Base-by-base conservation (phyloP, 805 yeast genomes). In the Pichia nakasei region DNA sequence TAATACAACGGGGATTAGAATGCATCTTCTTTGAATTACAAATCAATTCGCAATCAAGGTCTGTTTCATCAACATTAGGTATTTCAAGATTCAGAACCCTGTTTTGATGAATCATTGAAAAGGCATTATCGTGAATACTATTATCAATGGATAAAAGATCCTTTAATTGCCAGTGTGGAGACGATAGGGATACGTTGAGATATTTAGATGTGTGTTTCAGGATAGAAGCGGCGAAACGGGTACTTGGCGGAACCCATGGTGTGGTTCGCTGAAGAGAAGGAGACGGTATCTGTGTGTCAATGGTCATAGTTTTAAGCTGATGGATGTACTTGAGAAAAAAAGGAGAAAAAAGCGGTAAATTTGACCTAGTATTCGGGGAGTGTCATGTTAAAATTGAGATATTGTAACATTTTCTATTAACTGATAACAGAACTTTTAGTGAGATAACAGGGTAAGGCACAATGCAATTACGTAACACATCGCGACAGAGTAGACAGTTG, bases 131-230 rank as follows among this genome's bases (percentile, higher is more conserved):
- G n/a, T n/a, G n/a, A n/a, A 13, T 24, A 11, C 12, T 24, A 29
- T 29, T 29, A 29, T 29, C 17, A 12, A 29, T 17, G 12, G 32
- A 29, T 29, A 29, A 29, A 29, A 87, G 69, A 56, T 87, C 91
- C 32, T 94, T 69, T 27, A 87, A 67, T 60, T 86, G 96, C 95
- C 95, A 87, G 65, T 86, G 79, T 42, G 50, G 45, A 4, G 50
- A 43, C 2, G 48, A 39, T 22, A 49, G 35, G 12, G 46, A 36
- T 2, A 48, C 38, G 9, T 42, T 46, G 1, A 43, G 17, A 34
- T 44, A 49, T 5, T 20, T 24, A 1, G 52, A 46, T 3, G 22
- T 6, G 8, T 4, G 22, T 22, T 15, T 34, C 9, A 42, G 32
- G 3, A 39, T 32, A 22, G 32, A 17, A 7, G n/a, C 13, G 3